Evolutionary conservation across 768 basidiomycete species (phyloP), one percentile per base, ranked within the genome.

Genomic region (Leucocoprinus leucothites): DNA sequence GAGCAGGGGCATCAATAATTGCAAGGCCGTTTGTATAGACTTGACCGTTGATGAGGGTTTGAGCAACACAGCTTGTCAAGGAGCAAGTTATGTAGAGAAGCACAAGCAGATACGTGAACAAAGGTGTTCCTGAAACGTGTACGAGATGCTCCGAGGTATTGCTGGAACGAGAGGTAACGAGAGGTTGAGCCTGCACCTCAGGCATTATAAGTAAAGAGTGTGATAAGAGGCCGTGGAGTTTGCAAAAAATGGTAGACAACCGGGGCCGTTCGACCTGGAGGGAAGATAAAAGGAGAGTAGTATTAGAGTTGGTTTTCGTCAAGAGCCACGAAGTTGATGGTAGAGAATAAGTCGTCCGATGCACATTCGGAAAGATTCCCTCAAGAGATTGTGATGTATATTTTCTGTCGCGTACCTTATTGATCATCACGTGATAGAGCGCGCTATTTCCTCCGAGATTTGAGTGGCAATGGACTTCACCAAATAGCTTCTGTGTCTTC

Each of bases 11-110:
- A 51, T 72, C 65, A 41, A 72, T 65, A 55, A 75, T 72, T 8
- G 71, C 63, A n/a, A 75, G 65, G 1, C 71, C 73, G 24, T 68
- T 61, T 18, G 71, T 74, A 61, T 64, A 67, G 4, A 57, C 64
- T 58, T 69, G 71, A 5, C 71, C 70, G 53, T 71, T 71, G 9
- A 64, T 53, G 14, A 60, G 26, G 9, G 60, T 51, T 52, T 68
- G 69, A 36, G 64, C 63, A 57, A 47, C 48, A 59, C 58, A 48
- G 42, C 49, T 35, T 25, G 41, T 18, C 5, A 48, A 16, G n/a
- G 18, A 49, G 38, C 11, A 55, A 35, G 58, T 38, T 44, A 65
- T 16, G 55, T 42, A 40, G 36, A 58, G 35, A 28, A 11, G 6
- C 5, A 11, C 31, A 31, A 31, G 31, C 31, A 48, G 34, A 49